phyloP scores from a whole-genome alignment of 2,329 filamentous ascomycete genomes.

The Emericellopsis atlantica region DNA sequence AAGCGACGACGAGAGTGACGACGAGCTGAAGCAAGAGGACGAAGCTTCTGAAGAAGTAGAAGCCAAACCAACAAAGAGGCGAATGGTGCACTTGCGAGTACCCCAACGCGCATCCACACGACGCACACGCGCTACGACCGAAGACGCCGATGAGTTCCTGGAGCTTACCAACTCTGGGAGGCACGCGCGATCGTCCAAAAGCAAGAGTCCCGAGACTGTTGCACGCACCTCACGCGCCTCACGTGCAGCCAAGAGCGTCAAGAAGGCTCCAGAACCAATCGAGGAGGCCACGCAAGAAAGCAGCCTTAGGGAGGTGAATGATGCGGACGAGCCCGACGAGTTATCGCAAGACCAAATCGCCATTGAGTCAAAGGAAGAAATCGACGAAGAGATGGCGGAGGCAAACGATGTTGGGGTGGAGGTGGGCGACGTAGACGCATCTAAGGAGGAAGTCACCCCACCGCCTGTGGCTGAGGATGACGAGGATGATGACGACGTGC shows the following conservation, averaged over 20 bases:
- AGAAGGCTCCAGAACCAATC: slow-evolving; percentile 32
- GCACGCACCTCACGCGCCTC: slow-evolving; percentile 28
- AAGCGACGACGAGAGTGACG: slow-evolving; percentile 21
- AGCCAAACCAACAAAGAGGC: slow-evolving; percentile 14
- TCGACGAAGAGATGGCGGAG: slow-evolving; percentile 15
- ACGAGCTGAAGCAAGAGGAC: slow-evolving; percentile 13
- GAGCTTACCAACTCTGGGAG: slow-evolving; percentile 50
- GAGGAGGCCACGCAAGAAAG: slow-evolving; percentile 43
- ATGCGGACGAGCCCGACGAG: slow-evolving; percentile 23
- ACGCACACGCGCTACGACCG: slow-evolving; percentile 39
- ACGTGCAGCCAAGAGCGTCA: slow-evolving; percentile 37
- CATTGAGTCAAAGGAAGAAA: slow-evolving; percentile 15
- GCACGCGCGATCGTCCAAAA: slow-evolving; percentile 40
- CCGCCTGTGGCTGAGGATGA: slow-evolving; percentile 17
- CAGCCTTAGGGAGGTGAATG: slow-evolving; percentile 20
- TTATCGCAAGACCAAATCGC: slow-evolving; percentile 18
- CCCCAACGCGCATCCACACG: slow-evolving; percentile 18
- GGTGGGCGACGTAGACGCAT: slow-evolving; percentile 12
- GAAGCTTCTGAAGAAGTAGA: slow-evolving; percentile 13
- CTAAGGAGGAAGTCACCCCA: slow-evolving; percentile 2
- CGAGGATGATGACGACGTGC: slow-evolving; percentile 32
- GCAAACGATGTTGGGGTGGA: slow-evolving; percentile 6
- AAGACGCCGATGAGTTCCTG: slow-evolving; percentile 40
- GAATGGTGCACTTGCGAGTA: slow-evolving; percentile 32
- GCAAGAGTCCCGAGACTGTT: slow-evolving; percentile 41